phyloP scores from a whole-genome alignment of 345 rosid species.

The Viola odorata region DNA sequence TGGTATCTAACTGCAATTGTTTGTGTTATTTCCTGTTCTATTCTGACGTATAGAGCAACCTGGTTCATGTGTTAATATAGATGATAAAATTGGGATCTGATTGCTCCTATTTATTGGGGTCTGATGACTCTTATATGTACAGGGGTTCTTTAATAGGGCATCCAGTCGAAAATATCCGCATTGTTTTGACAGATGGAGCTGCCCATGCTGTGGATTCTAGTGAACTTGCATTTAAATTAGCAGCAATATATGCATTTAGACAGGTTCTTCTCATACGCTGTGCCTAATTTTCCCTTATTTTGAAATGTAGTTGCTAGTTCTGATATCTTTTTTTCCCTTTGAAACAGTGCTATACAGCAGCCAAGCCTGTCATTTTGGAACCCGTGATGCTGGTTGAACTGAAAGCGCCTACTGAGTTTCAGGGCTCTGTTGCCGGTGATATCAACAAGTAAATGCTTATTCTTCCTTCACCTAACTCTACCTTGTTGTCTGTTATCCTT shows the following conservation, averaged over 20 bases:
- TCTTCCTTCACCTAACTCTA: not conserved
- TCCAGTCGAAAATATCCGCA: conserved; percentile 84
- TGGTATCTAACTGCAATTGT: no score
- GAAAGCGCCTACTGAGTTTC: conserved; percentile 93
- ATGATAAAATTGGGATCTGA: not conserved
- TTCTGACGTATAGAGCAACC: not conserved
- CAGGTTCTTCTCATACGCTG: conserved; percentile 35
- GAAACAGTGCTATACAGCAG: conserved; percentile 69
- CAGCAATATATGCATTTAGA: conserved; percentile 96
- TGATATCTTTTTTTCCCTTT: conserved; percentile 3
- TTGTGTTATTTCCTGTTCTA: not conserved
- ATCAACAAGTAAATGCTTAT: conserved; percentile 61
- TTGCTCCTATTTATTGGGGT: no score
- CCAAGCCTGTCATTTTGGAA: conserved; percentile 88
- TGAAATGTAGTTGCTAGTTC: not conserved
- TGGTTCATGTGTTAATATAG: not conserved
- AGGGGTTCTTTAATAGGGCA: conserved; percentile 96
- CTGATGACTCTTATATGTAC: conserved; percentile 21
- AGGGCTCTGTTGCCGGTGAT: conserved; percentile 96
- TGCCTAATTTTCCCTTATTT: not conserved
- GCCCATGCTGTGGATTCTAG: conserved; percentile 97
- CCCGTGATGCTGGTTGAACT: conserved; percentile 95
- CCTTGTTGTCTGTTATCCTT: not conserved
- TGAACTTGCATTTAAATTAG: conserved; percentile 96
- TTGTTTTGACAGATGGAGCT: conserved; percentile 89